Evolutionary conservation across 2,329 filamentous ascomycete genomes (phyloP).

Genomic region (Beauveria rudraprayagi): DNA sequence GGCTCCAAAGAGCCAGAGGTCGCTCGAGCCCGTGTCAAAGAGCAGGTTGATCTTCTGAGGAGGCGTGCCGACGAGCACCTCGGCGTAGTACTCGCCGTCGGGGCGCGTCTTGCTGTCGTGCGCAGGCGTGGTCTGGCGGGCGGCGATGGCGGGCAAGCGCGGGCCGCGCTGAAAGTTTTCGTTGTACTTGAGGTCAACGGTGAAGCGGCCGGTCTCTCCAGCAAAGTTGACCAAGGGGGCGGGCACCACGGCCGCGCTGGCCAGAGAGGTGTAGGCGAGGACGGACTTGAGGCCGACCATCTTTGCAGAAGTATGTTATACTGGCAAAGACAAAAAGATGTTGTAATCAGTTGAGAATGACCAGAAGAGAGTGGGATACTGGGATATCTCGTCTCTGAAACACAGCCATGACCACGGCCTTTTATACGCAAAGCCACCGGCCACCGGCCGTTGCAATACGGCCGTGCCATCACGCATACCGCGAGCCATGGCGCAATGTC

Average conservation of each 20-base stretch:
- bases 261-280: neutral
- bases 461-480: neutral
- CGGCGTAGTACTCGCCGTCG: conserved; percentile 10
- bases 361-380: neutral
- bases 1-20: conserved; percentile 30
- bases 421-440: neutral
- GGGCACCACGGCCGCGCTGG: neutral
- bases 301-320: neutral
- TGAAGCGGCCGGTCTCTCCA: neutral
- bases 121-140: neutral
- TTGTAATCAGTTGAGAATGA: neutral
- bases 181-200: conserved; percentile 8
- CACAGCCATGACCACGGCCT: neutral
- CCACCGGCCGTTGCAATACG: neutral
- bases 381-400: neutral
- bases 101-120: neutral
- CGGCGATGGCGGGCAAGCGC: neutral
- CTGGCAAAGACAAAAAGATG: neutral
- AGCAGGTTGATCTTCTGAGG: conserved; percentile 30
- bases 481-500: neutral
- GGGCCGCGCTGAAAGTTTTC: conserved; percentile 1
- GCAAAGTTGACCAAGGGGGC: neutral
- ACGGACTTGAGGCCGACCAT: neutral
- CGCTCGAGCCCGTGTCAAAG: conserved; percentile 36
- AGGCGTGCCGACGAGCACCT: conserved; percentile 22